Percentiles rank a stretch among this genome's conserved stretches.
phyloP scores from a whole-genome alignment of 1,139 yeast species.

The Nakaseomyces uthaithaninus region DNA sequence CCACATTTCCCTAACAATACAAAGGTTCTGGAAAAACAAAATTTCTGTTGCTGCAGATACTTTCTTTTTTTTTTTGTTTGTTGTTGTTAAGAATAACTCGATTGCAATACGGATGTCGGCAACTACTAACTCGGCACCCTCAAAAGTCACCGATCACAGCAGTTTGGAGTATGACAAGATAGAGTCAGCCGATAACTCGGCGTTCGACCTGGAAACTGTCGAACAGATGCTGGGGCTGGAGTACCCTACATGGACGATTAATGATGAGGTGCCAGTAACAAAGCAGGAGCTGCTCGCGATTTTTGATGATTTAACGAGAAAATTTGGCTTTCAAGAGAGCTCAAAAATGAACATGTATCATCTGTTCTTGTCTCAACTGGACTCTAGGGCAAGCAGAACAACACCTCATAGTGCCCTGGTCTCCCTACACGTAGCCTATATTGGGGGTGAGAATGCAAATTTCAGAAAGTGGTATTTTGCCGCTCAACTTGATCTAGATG shows the following conservation, averaged over 20 bases:
- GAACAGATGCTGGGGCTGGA: conserved; percentile 22
- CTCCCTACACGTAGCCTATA: conserved; percentile 62
- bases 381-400: conserved; percentile 63
- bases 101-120: too few species aligned
- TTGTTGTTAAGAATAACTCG: too few species aligned
- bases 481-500: conserved; percentile 58
- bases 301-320: conserved; percentile 43
- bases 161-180: background rate
- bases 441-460: conserved; percentile 63
- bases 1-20: too few species aligned
- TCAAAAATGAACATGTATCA: conserved; percentile 60
- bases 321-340: conserved; percentile 63
- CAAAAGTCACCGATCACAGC: too few species aligned
- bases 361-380: conserved; percentile 51
- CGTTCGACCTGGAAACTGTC: conserved; percentile 17
- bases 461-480: conserved; percentile 72
- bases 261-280: conserved; percentile 34
- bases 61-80: too few species aligned
- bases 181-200: conserved; percentile 14
- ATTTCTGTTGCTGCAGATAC: too few species aligned
- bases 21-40: too few species aligned
- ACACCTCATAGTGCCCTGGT: conserved; percentile 46
- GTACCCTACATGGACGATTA: conserved; percentile 32
- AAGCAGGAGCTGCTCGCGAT: conserved; percentile 48
- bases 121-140: too few species aligned